A percentile compares a stretch with the other conserved stretches of the same genome.
Evolutionary conservation across 2,329 filamentous ascomycete genomes (phyloP).

Genomic region (Zymoseptoria brevis): DNA sequence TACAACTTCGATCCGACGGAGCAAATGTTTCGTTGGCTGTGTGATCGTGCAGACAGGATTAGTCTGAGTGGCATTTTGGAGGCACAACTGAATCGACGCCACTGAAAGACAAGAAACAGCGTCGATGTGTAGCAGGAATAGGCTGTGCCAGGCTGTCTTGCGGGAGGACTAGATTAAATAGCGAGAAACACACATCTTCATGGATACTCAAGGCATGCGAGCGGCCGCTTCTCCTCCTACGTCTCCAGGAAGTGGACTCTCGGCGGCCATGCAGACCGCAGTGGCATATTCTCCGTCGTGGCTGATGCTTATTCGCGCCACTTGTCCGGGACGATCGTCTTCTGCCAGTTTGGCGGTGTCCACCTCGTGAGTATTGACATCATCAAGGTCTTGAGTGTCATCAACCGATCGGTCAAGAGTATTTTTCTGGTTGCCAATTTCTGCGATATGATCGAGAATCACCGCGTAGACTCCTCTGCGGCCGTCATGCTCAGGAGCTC

Average conservation of each 20-base stretch:
- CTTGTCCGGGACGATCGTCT: slow-evolving; percentile 33
- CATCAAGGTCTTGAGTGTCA: background rate
- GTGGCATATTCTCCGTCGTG: slow-evolving; percentile 80
- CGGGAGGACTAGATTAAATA: background rate
- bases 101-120: background rate
- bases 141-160: background rate
- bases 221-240: slow-evolving; percentile 24
- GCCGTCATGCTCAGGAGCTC: slow-evolving; percentile 39
- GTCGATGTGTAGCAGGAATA: background rate
- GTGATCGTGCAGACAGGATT: background rate
- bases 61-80: background rate
- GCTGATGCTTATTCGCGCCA: slow-evolving; percentile 70
- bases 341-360: background rate
- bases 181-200: background rate
- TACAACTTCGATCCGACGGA: background rate
- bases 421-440: background rate
- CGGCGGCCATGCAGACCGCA: slow-evolving; percentile 55
- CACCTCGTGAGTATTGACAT: background rate
- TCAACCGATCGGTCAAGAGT: background rate
- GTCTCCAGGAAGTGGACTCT: slow-evolving; percentile 19
- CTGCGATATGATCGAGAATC: slow-evolving; percentile 8
- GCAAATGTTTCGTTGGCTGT: background rate
- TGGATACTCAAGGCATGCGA: slow-evolving; percentile 7
- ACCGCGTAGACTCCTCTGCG: slow-evolving; percentile 64
- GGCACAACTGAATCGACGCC: background rate